phyloP scores from a whole-genome alignment of 1,284 basidiomycete genomes.

The Clitocybe nebularis region DNA sequence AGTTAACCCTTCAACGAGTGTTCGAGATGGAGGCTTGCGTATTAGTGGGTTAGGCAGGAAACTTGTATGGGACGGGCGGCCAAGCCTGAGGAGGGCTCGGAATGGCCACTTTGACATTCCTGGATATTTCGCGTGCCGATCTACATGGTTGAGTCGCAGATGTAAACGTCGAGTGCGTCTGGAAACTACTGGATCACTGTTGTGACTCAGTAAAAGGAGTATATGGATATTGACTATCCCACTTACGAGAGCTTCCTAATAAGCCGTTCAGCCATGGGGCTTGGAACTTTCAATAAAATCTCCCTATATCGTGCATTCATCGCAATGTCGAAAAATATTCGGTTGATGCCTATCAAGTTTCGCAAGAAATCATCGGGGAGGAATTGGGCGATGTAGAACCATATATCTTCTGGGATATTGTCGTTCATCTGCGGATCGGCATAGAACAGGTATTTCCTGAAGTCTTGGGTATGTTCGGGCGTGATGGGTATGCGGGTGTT shows the following conservation, averaged over 20 bases:
- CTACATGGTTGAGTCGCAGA: constrained; percentile 13
- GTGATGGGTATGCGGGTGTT: no score
- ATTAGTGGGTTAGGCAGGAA: neutral
- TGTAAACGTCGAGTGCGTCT: constrained; percentile 19
- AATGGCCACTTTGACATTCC: constrained; percentile 5
- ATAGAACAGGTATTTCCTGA: no score
- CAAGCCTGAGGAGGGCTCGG: constrained; percentile 3
- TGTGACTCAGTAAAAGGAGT: constrained; percentile 1
- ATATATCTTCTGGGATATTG: constrained; percentile 34
- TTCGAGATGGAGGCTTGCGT: neutral
- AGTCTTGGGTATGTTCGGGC: no score
- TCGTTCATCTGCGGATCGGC: constrained; percentile 20
- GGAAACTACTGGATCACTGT: constrained; percentile 25
- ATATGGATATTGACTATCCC: no score
- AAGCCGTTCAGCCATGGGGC: constrained; percentile 17
- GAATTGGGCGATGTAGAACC: constrained; percentile 32
- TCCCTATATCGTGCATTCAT: constrained; percentile 33
- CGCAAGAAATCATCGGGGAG: constrained; percentile 27
- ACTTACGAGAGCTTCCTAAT: constrained; percentile 31
- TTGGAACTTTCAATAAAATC: constrained; percentile 23
- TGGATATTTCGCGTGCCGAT: neutral
- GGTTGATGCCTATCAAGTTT: constrained; percentile 30
- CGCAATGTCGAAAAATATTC: constrained; percentile 35
- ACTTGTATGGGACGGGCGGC: no score
- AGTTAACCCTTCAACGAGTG: constrained; percentile 19